Evolutionary conservation across 495 filamentous ascomycete species (phyloP), one percentile per base, ranked within the genome.

Genomic region (Alectoria sarmentosa): DNA sequence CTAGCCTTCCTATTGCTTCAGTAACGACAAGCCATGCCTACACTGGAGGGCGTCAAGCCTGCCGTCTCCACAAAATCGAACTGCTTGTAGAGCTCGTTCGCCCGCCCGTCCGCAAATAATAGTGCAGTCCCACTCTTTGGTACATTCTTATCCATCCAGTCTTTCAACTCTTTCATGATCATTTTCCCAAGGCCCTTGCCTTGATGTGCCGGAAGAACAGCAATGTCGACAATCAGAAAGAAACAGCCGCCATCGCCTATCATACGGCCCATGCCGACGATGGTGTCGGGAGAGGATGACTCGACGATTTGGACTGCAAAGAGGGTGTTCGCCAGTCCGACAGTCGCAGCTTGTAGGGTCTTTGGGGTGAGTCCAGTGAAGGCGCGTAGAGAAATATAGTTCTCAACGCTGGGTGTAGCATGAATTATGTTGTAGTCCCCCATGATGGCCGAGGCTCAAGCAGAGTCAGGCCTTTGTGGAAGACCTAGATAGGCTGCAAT

Each of bases 191-290:
- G 68, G 8, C 82, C 82, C 49, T 77, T 76, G 36, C 76, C 72
- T 66, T 81, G 80, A 64, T 84, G 78, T 7, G 65, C 73, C 2
- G 81, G 77, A 30, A 78, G 68, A 15, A 82, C 77, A 2, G 77
- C 78, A 72, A 84, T 79, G 69, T 84, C 82, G n/a, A 76, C 76
- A 60, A 84, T 71, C 15, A 78, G 73, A 62, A 81, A 83, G 63
- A 81, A 82, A 74, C 79, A 81, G n/a, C 74, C 78, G 14, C 81
- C 80, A 68, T 84, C 82, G 30, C 79, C 76, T 60, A 82, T 73
- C 7, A 84, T 73, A 28, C 82, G 76, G 62, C 79, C 81, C 80
- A 84, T 83, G 3, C 69, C 81, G 34, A 67, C 19, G 37, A 60
- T 15, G 10, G 15, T 49, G 17, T 34, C 19, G 34, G 36, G 30